Base-by-base conservation (phyloP, 176 grass and related monocot species). In the Panicum miliaceum region DNA sequence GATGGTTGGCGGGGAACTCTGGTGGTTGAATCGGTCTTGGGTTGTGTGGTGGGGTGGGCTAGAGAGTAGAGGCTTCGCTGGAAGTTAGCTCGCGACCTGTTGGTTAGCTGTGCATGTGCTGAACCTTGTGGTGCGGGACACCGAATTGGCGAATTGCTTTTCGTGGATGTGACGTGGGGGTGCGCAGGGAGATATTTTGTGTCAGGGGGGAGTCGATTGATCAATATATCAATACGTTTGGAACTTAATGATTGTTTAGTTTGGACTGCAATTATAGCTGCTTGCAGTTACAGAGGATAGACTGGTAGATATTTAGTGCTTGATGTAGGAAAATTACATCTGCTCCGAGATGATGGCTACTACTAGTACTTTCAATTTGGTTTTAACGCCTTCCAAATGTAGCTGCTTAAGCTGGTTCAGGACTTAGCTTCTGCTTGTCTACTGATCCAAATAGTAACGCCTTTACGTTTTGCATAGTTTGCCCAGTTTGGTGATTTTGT, bases 31-130 rank as follows among this genome's bases (percentile, higher is more conserved):
- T 58, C 61, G 84, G 40, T 29, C 73, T 7, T 60, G 59, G 11
- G 66, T 32, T 54, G 38, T n/a, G 43, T 12, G 73, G 73, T 69
- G 34, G 8, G 48, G 27, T 71, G 29, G 26, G 40, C 11, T 34
- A 35, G 70, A 46, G 6, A 32, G 43, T 73, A 73, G 22, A 6
- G 73, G 58, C 78, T 86, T 58, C 8, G 66, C 66, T 83, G 12
- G 34, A 78, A 90, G 40, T 74, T 79, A 79, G 84, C 84, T 86
- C n/a, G 22, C 40, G 20, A 79, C 73, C 29, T 58, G 48, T 34
- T 60, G 37, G 53, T 78, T 73, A 66, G 74, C 74, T 60, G n/a
- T n/a, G n/a, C n/a, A n/a, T n/a, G n/a, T n/a, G 66, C 34, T 38
- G 48, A 13, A 4, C 27, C 38, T 35, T 23, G 71, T 46, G 56